These are phyloP conservation scores for Hypericum androsaemum DNA, from an alignment of 345 rosid genomes.

Conservation along the genomic window DNA sequence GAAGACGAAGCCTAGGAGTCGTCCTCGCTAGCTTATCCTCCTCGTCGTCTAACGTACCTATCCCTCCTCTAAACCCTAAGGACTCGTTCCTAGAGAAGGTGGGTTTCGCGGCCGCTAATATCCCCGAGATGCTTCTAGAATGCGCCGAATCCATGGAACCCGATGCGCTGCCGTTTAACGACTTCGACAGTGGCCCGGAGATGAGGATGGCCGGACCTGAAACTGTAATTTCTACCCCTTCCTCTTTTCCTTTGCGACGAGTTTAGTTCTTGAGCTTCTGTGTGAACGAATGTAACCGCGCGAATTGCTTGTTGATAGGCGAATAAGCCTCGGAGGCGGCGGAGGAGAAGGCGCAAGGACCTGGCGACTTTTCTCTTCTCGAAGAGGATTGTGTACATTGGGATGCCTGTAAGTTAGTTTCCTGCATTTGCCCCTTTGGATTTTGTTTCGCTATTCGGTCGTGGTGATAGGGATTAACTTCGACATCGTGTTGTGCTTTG, in stretches of 20 bases:
- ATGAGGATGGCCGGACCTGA: too few species aligned
- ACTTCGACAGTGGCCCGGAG: conserved; percentile 33
- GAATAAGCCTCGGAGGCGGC: conserved; percentile 46
- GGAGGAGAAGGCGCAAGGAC: conserved; percentile 68
- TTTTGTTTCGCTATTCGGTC: conserved; percentile 1
- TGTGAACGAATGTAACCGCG: too few species aligned
- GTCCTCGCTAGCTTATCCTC: conserved; percentile 10
- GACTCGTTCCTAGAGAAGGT: conserved; percentile 64
- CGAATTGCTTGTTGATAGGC: conserved; percentile 26
- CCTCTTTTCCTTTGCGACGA: too few species aligned
- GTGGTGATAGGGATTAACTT: conserved; percentile 1
- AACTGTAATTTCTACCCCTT: too few species aligned
- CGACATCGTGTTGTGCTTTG: conserved; percentile 5
- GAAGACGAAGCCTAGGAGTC: not conserved
- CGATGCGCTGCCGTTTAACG: conserved; percentile 57
- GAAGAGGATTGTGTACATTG: conserved; percentile 75
- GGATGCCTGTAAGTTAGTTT: conserved; percentile 64
- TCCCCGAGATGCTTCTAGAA: conserved; percentile 44
- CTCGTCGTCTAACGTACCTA: conserved; percentile 47
- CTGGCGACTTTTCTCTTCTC: conserved; percentile 70
- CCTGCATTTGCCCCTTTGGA: not conserved
- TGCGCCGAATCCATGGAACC: conserved; percentile 28
- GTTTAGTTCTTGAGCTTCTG: too few species aligned
- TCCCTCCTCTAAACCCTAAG: conserved; percentile 64
- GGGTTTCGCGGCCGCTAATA: conserved; percentile 47